Percentiles rank a stretch among this genome's conserved stretches.
Conservation (phyloP, 805 yeast species). For the Saccharomycopsis amapae region DNA sequence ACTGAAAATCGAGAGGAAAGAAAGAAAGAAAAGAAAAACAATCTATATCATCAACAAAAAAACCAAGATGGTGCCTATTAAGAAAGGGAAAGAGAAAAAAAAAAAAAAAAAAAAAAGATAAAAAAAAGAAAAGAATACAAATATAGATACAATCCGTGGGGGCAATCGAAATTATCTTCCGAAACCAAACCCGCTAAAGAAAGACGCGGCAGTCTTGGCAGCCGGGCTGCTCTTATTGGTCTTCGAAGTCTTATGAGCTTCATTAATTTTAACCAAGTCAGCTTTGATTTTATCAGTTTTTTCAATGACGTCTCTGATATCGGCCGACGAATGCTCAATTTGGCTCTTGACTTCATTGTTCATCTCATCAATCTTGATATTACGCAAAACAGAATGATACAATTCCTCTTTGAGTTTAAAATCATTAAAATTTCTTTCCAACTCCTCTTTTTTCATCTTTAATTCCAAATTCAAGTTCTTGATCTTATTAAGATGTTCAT, state of each 20-base stretch:
- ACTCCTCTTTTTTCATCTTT: slow-evolving; percentile 15
- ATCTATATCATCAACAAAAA: neutral
- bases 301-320: slow-evolving; percentile 12
- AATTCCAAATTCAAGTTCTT: slow-evolving; percentile 14
- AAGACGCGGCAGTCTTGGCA: neutral
- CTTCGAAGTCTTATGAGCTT: neutral
- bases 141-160: neutral
- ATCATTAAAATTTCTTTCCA: slow-evolving; percentile 9
- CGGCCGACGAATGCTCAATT: slow-evolving; percentile 10
- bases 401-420: slow-evolving; percentile 17
- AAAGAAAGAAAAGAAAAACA: neutral
- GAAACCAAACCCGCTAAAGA: slow-evolving; percentile 15
- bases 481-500: slow-evolving; percentile 13
- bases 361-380: slow-evolving; percentile 13
- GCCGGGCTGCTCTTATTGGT: neutral
- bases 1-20: too few species aligned
- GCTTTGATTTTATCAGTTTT: slow-evolving; percentile 4
- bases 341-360: slow-evolving; percentile 18
- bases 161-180: neutral
- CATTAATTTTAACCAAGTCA: neutral
- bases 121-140: neutral
- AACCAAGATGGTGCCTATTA: neutral
- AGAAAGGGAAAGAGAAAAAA: neutral
- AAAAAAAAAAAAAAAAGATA: too few species aligned
- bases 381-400: slow-evolving; percentile 11